Conservation (phyloP, 345 rosid genomes). For the Gossypium ekmanianum region DNA sequence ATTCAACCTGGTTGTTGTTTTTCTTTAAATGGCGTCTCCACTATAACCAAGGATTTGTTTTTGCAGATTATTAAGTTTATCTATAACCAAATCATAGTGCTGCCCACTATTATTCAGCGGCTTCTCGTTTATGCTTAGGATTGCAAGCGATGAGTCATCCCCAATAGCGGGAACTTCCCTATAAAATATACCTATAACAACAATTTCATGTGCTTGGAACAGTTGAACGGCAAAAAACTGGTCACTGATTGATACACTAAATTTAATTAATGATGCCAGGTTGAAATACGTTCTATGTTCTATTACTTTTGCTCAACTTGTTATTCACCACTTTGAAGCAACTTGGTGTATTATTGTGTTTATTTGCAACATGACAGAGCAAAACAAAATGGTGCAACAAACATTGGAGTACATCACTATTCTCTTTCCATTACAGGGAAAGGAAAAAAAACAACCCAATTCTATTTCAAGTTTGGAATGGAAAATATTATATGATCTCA, state of each 20-base stretch:
- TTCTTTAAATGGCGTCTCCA: not conserved
- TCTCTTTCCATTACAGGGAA: not conserved
- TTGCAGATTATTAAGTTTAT: not conserved
- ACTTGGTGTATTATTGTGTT: not conserved
- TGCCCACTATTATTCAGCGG: not conserved
- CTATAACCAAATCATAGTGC: not conserved
- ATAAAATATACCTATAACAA: not conserved
- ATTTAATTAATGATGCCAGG: not conserved
- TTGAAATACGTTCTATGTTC: not conserved
- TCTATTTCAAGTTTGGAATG: no score
- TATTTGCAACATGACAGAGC: no score
- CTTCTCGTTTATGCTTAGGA: slow-evolving; percentile 3
- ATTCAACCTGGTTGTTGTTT: not conserved
- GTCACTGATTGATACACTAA: not conserved
- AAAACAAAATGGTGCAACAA: no score
- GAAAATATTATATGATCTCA: no score
- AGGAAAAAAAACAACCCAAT: no score
- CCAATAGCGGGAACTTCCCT: not conserved
- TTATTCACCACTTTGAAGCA: not conserved
- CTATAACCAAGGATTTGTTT: not conserved
- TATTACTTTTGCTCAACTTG: not conserved
- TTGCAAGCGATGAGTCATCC: slow-evolving; percentile 5
- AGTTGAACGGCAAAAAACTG: not conserved
- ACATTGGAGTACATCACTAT: not conserved
- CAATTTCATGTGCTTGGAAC: slow-evolving; percentile 4